Evolutionary conservation across 306 rosid genomes (phyloP).

Genomic region (Abrus pulchellus): DNA sequence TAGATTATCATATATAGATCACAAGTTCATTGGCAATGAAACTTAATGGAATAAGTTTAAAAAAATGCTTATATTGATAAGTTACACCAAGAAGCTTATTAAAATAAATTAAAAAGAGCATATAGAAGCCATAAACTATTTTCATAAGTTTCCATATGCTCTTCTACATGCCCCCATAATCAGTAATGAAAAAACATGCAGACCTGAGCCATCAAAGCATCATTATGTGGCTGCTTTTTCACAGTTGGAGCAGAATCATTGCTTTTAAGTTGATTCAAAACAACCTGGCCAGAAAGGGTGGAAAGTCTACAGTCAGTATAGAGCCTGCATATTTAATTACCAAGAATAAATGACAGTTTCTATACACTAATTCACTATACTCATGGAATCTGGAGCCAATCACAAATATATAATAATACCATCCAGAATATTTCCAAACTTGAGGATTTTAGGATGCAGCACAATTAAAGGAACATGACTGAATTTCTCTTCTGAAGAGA

Average conservation of each 20-base stretch:
- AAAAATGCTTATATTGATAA: too few species aligned
- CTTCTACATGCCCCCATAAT: too few species aligned
- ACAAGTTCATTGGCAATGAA: background rate
- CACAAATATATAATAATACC: slow-evolving; percentile 31
- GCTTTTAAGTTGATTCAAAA: slow-evolving; percentile 61
- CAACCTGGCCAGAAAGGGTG: slow-evolving; percentile 60
- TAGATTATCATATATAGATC: slow-evolving; percentile 14
- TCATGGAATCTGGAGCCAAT: slow-evolving; percentile 14
- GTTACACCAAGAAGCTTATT: too few species aligned
- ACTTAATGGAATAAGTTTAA: too few species aligned
- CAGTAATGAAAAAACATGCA: slow-evolving; percentile 34
- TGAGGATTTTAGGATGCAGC: background rate
- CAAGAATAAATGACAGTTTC: slow-evolving; percentile 16
- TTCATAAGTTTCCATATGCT: too few species aligned
- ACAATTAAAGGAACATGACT: slow-evolving; percentile 9
- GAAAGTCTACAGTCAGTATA: slow-evolving; percentile 36
- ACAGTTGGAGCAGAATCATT: slow-evolving; percentile 64
- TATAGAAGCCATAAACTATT: too few species aligned
- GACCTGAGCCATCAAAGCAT: slow-evolving; percentile 90
- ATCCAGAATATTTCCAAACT: slow-evolving; percentile 11
- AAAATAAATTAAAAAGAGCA: too few species aligned
- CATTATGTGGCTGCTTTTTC: slow-evolving; percentile 74
- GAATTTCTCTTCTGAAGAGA: slow-evolving; percentile 17
- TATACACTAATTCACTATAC: slow-evolving; percentile 9
- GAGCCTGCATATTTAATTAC: background rate